Base-by-base conservation (phyloP, 2,329 filamentous ascomycete species). In the Phoma sp. region DNA sequence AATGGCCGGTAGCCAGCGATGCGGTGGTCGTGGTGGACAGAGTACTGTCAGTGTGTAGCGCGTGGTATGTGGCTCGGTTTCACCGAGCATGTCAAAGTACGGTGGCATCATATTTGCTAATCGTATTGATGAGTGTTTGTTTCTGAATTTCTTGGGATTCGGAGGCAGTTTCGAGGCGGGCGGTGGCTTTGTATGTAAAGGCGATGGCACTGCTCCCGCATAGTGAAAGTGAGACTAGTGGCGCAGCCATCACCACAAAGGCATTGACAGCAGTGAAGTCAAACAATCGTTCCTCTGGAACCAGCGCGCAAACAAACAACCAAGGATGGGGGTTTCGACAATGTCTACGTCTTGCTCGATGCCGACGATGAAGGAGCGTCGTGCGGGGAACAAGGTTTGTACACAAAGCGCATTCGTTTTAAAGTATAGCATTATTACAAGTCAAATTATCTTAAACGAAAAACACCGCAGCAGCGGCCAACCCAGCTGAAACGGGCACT, bases 381-480 rank as follows among this genome's bases (percentile, higher is more conserved):
- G n/a, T 36, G 4, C 6, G 9, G 33, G 17, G 3, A 36, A 2
- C 2, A 19, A 35, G 7, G 9, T 17, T 38, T 21, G 21, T 38
- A 38, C 19, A 36, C n/a, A 36, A 35, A 21, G n/a, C 33, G 2
- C 7, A 21, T 17, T 4, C n/a, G n/a, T 36, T 5, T 21, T 6
- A 15, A 36, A 19, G 17, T 17, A 17, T 17, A 17, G 17, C n/a
- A 5, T 36, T 36, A n/a, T 4, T 36, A 5, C 9, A 12, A 10
- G 25, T 27, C 13, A 9, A 17, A 3, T 19, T 15, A 6, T 22
- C 7, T 47, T 61, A 68, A 35, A 71, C 40, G 41, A 70, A 61
- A 48, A 68, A 66, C 8, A 62, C 68, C 29, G 60, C 61, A 12
- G 64, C 69, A 31, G 64, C 69, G 48, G 69, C 71, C n/a, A 72